Evolutionary conservation across 1,284 basidiomycete genomes (phyloP), one percentile per base, ranked within the genome.

Genomic region (Thelephora terrestris): DNA sequence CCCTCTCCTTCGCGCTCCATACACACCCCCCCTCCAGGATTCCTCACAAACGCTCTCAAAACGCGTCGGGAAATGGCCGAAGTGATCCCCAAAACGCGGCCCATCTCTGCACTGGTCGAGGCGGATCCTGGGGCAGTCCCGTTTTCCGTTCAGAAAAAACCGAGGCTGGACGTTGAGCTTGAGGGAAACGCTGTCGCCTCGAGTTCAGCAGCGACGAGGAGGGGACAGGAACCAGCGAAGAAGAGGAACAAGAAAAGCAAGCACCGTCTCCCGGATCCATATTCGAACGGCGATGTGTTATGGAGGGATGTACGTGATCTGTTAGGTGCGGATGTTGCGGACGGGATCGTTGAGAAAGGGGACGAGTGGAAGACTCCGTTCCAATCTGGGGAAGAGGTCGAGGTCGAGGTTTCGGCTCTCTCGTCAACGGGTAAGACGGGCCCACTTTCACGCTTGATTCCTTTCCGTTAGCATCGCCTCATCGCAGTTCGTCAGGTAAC

Each of bases 251-350:
- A 63, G 43, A 57, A 54, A 32, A 32, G 29, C 7, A 32, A 32
- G 7, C 6, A 12, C 12, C 29, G 52, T 4, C 52, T 74, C 4
- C 78, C 81, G 1, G 86, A 88, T 51, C 68, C 74, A 1, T 86
- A 76, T 57, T 82, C 86, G 2, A 54, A 75, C 2, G 86, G 85
- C 40, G 89, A 93, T 58, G 84, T 92, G 2, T 68, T 88, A 32
- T 81, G 75, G 64, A 75, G 72, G 43, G 90, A 95, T 54, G 75
- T 91, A 21, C 62, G 75, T 27, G 73, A 71, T 7, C 68, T 91
- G 5, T 69, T 95, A 1, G 90, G 88, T 1, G 49, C 67, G 40
- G 77, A 81, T 18, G 67, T 67, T 17, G 78, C 85, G 0, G 70
- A 78, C 20, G 61, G 64, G 6, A 71, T 76, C 5, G 62, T 78